Evolutionary conservation across 352 stramenopile species (phyloP), one percentile per base, ranked within the genome.

Genomic region (Globisporangium parvum): DNA sequence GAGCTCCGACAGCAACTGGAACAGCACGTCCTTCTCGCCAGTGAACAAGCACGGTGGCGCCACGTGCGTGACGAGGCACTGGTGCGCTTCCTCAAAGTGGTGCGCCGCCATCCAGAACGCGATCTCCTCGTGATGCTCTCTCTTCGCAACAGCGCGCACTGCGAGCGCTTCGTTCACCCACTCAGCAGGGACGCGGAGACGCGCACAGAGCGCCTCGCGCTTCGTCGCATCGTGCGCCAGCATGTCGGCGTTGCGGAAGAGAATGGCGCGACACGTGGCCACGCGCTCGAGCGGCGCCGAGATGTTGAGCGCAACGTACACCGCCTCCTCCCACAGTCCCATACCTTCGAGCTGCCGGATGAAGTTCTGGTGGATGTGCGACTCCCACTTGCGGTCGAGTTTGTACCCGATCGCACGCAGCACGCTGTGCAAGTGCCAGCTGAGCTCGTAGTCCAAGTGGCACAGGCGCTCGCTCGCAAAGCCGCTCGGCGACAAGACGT

Each of bases 261-360:
- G 66, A 21, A 96, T 51, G 18, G 71, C 67, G 33, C 77, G 79
- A 24, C 76, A 83, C 4, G 80, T 85, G 40, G 62, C 53, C 17
- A 74, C 71, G 20, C 86, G 84, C 63, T 91, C 79, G 12, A 35
- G 57, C 17, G 57, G 59, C 35, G 85, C 63, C 9, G 73, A 77
- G 53, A 93, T 86, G 53, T 87, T 93, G 15, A 93, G 69, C 15
- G 83, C 66, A 31, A 96, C 84, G 57, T 92, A 93, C 9, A 92
- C 50, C 21, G 82, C 85, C 20, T 92, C 65, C 45, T 89, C 59
- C 77, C 83, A 91, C 40, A 87, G 47, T 4, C 76, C 71, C 31
- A 62, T 72, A 15, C 78, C 64, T 47, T 93, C 75, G 11, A 95
- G 65, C 63, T 93, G 77, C 12, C 74, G 71, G 44, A 95, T 85